These are phyloP conservation scores for Blastobotrys petasosporus DNA, from an alignment of 1,139 yeast genomes.

Conservation along the genomic window DNA sequence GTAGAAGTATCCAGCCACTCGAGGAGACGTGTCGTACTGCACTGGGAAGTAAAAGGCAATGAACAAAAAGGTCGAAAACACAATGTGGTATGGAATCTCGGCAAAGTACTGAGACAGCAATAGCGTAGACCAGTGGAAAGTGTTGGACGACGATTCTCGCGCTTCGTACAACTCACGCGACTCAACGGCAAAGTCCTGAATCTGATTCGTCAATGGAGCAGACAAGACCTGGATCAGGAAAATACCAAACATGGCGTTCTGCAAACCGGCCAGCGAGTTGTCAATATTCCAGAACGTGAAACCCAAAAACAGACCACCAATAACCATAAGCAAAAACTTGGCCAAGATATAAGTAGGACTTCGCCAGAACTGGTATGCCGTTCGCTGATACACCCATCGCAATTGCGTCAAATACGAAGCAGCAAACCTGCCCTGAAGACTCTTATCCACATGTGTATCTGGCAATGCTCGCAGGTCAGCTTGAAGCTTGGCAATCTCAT, in stretches of 20 bases:
- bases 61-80: conserved; percentile 30
- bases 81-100: conserved; percentile 39
- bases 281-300: conserved; percentile 42
- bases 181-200: conserved; percentile 42
- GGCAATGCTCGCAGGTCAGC: conserved; percentile 27
- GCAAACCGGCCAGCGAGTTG: conserved; percentile 31
- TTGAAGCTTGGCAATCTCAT: conserved; percentile 36
- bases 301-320: conserved; percentile 48
- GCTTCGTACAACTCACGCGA: conserved; percentile 52
- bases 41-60: conserved; percentile 40
- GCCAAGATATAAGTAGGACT: conserved; percentile 42
- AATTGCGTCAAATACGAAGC: conserved; percentile 36
- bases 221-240: conserved; percentile 53
- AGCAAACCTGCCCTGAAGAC: conserved; percentile 27
- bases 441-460: conserved; percentile 17
- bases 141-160: conserved; percentile 55
- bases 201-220: conserved; percentile 52
- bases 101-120: conserved; percentile 38
- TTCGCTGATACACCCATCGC: conserved; percentile 35
- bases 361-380: conserved; percentile 39
- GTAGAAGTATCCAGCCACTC: conserved; percentile 42
- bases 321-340: conserved; percentile 41
- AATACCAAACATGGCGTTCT: conserved; percentile 36
- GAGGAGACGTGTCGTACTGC: conserved; percentile 35
- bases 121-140: conserved; percentile 53